These are phyloP conservation scores for Telopea speciosissima DNA, from an alignment of 177 flowering plant species.

Conservation along the genomic window DNA sequence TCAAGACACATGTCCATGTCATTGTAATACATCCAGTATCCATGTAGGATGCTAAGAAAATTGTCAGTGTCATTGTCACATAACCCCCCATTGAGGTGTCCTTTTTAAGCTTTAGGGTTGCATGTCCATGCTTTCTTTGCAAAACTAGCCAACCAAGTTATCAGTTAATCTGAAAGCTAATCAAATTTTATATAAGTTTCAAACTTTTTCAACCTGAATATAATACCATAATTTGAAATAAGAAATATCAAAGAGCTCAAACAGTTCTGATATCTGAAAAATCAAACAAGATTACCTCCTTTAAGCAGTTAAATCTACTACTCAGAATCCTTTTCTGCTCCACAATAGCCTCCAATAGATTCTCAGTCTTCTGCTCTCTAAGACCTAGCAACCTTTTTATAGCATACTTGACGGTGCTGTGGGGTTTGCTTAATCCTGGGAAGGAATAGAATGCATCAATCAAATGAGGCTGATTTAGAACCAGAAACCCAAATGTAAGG, in stretches of 20 bases:
- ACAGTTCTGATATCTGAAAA: not conserved
- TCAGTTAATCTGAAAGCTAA: not conserved
- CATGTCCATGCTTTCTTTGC: no score
- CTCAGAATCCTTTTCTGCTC: conserved; percentile 44
- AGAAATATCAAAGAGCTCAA: not conserved
- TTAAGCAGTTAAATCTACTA: conserved; percentile 44
- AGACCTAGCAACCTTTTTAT: conserved; percentile 63
- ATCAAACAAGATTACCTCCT: conserved; percentile 45
- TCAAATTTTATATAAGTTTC: not conserved
- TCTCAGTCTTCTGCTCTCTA: conserved; percentile 42
- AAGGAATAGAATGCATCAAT: conserved; percentile 55
- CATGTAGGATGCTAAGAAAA: no score
- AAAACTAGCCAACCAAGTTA: not conserved
- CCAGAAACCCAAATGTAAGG: conserved; percentile 68
- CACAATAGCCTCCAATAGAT: conserved; percentile 34
- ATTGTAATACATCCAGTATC: no score
- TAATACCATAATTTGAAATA: not conserved
- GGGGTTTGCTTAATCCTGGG: conserved; percentile 80
- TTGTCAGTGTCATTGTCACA: no score
- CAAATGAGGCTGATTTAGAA: conserved; percentile 46
- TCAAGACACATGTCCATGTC: no score
- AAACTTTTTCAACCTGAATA: not conserved
- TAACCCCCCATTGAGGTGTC: no score
- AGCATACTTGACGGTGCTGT: conserved; percentile 70
- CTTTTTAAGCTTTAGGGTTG: no score